Evolutionary conservation across 352 stramenopile species (phyloP).

Genomic region (Pythium phragmiticola): DNA sequence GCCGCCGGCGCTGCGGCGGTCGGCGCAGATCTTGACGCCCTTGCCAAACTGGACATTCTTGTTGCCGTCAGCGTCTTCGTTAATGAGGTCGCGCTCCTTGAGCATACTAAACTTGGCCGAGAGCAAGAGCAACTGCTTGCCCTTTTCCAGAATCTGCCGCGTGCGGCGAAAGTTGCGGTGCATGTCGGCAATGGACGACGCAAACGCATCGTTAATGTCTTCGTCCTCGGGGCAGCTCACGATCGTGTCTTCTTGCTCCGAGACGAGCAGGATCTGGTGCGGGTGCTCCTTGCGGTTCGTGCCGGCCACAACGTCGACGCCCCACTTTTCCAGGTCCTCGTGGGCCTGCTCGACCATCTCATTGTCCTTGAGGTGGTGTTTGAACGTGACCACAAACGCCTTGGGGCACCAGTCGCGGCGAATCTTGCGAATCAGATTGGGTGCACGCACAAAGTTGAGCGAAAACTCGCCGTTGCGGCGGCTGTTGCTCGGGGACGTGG

Average conservation of each 20-base stretch:
- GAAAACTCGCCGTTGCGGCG: slow-evolving; percentile 54
- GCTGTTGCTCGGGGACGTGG: slow-evolving; percentile 10
- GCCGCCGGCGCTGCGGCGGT: slow-evolving; percentile 44
- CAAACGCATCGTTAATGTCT: slow-evolving; percentile 81
- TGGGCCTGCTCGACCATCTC: slow-evolving; percentile 71
- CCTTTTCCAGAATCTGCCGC: slow-evolving; percentile 72
- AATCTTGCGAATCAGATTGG: slow-evolving; percentile 80
- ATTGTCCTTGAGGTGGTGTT: slow-evolving; percentile 66
- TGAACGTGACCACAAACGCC: slow-evolving; percentile 79
- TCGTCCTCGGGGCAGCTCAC: slow-evolving; percentile 71
- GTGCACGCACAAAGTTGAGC: slow-evolving; percentile 77
- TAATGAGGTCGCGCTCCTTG: slow-evolving; percentile 84
- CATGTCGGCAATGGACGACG: slow-evolving; percentile 65
- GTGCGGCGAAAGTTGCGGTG: slow-evolving; percentile 74
- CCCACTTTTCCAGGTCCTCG: slow-evolving; percentile 74
- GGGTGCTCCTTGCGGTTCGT: slow-evolving; percentile 46
- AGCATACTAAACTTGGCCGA: slow-evolving; percentile 89
- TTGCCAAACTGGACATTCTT: slow-evolving; percentile 85
- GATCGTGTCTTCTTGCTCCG: slow-evolving; percentile 79
- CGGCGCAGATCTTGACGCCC: slow-evolving; percentile 73
- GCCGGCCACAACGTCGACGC: slow-evolving; percentile 75
- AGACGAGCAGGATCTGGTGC: slow-evolving; percentile 75
- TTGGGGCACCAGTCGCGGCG: slow-evolving; percentile 80
- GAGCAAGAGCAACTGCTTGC: slow-evolving; percentile 75
- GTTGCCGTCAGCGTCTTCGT: slow-evolving; percentile 82